Evolutionary conservation across 306 rosid genomes (phyloP), one percentile per base, ranked within the genome.

Genomic region (Quercus gilva): DNA sequence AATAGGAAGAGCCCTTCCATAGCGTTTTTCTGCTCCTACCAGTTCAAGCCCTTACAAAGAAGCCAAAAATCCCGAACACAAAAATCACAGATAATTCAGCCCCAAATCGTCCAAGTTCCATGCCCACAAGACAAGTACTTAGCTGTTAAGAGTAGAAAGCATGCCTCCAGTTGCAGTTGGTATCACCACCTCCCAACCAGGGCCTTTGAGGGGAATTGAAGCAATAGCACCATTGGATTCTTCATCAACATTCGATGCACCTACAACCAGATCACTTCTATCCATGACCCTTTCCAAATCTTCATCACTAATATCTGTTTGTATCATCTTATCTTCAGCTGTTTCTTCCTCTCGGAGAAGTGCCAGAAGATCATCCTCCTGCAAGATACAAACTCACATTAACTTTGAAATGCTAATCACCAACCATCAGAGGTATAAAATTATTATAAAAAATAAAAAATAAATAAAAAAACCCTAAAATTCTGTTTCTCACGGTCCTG

Each of bases 121-220:
- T 28, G 59, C 57, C 68, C 23, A 61, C 51, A 52, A 19, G 13
- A 49, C 63, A 56, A 69, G 23, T 35, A 33, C 56, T 83, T 78
- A 96, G 49, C 93, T 88, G 81, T 88, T 90, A 6, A 96, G 97
- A 37, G 97, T 88, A 60, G 99, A 91, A 35, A 96, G 99, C 92
- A 95, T 79, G 80, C 92, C 90, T 26, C 96, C 99, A 35, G 87
- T 79, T 0, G 91, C 88, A 26, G 90, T 81, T 15, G 99, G 90
- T 68, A 90, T 74, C 82, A 96, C 99, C 81, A 96, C 98, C 82
- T 96, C 97, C 99, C 99, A 96, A 53, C 99, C 99, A 68, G 97
- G 98, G n/a, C 99, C 99, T 77, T 87, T 88, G 13, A 85, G 86
- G 10, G 98, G 89, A 78, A 79, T 73, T 4, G 69, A 31, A 15